Conservation (phyloP, 768 basidiomycete species). For the Coprinopsis sp. region DNA sequence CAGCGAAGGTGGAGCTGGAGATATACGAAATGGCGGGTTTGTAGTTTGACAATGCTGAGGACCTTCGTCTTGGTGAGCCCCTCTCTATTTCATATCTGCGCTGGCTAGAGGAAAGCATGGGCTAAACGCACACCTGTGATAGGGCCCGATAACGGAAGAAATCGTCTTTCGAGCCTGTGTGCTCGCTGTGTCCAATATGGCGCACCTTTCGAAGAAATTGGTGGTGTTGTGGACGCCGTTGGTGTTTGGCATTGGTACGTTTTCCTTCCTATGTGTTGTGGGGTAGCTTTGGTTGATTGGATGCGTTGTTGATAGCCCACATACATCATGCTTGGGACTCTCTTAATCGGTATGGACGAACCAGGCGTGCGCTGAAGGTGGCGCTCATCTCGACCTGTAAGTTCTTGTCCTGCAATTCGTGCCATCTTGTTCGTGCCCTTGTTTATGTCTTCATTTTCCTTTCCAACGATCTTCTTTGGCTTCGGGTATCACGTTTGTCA, state of each 20-base stretch:
- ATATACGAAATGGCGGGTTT: constrained; percentile 37
- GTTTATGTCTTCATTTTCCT: too few relatives aligned
- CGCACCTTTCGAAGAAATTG: constrained; percentile 44
- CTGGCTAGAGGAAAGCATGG: constrained; percentile 16
- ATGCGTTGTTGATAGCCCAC: constrained; percentile 59
- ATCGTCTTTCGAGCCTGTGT: constrained; percentile 86
- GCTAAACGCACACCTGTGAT: constrained; percentile 10
- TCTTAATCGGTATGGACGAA: constrained; percentile 72
- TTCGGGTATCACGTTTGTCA: too few relatives aligned
- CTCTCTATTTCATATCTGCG: not conserved
- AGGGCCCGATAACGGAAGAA: constrained; percentile 94
- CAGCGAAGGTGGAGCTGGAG: constrained; percentile 44
- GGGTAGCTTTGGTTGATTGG: not conserved
- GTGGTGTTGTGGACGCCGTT: constrained; percentile 83
- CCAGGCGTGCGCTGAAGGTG: constrained; percentile 51
- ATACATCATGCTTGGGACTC: constrained; percentile 89
- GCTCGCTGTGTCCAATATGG: constrained; percentile 66
- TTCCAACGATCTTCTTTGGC: too few relatives aligned
- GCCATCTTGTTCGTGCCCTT: too few relatives aligned
- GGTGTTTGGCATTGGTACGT: constrained; percentile 81
- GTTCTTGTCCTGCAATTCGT: constrained; percentile 25
- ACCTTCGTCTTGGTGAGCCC: constrained; percentile 54
- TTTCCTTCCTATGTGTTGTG: not conserved
- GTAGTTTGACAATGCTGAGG: constrained; percentile 57
- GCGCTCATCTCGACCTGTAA: constrained; percentile 56